These are phyloP conservation scores for Cenchrus americanus DNA, from an alignment of 176 grass and related monocot species.

Conservation along the genomic window DNA sequence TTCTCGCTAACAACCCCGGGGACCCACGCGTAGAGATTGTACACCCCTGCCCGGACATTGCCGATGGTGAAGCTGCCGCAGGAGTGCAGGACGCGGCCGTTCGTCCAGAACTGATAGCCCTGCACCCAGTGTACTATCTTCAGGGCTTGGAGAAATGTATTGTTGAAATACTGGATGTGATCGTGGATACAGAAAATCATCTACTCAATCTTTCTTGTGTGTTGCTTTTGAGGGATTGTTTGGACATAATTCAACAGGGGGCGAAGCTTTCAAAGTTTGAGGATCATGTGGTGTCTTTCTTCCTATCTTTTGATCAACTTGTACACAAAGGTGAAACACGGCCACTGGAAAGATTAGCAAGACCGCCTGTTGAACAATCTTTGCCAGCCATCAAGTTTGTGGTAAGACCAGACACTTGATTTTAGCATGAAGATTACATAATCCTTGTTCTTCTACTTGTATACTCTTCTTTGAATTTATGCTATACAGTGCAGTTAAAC, in stretches of 20 bases:
- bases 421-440: constrained; percentile 20
- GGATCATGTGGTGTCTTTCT: constrained; percentile 63
- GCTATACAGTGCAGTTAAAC: constrained; percentile 6
- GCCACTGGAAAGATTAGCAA: constrained; percentile 76
- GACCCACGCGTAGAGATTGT: constrained; percentile 79
- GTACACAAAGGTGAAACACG: constrained; percentile 69
- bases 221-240: constrained; percentile 59
- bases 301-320: constrained; percentile 68
- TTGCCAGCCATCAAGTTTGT: constrained; percentile 64
- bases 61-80: constrained; percentile 52
- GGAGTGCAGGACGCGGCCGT: constrained; percentile 11
- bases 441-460: constrained; percentile 8
- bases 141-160: constrained; percentile 73
- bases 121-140: constrained; percentile 67
- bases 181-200: constrained; percentile 50
- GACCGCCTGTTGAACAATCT: constrained; percentile 67
- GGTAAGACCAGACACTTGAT: constrained; percentile 54
- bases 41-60: constrained; percentile 56
- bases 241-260: constrained; percentile 72
- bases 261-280: constrained; percentile 62
- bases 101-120: constrained; percentile 79
- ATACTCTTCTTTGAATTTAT: constrained; percentile 10
- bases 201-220: constrained; percentile 69
- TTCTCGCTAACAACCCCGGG: constrained; percentile 56
- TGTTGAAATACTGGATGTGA: constrained; percentile 66